Evolutionary conservation across 2,329 filamentous ascomycete species (phyloP).

Genomic region (Hypoxylon sp.): DNA sequence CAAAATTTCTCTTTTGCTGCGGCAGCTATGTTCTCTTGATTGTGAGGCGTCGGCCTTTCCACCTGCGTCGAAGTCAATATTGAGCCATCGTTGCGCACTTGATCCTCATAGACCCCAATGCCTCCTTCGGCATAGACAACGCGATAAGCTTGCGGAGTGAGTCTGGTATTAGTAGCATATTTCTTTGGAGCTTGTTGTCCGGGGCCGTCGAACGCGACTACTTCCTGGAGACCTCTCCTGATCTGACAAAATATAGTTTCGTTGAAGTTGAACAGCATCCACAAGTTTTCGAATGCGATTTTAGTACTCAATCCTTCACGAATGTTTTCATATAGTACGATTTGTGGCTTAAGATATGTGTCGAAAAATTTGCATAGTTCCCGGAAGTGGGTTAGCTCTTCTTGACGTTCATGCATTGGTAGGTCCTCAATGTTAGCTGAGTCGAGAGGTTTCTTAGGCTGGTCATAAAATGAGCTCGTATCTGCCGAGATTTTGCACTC

Average conservation of each 20-base stretch:
- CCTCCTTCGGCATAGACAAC: conserved; percentile 40
- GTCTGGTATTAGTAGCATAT: background rate
- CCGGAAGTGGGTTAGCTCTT: conserved; percentile 8
- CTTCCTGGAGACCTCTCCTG: conserved; percentile 13
- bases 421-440: background rate
- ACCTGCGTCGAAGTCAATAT: background rate
- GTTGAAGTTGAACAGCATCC: conserved; percentile 50
- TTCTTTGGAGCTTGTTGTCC: background rate
- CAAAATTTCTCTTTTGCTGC: conserved; percentile 19
- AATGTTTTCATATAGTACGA: conserved; percentile 25
- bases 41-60: background rate
- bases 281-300: conserved; percentile 48
- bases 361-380: conserved; percentile 35
- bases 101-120: conserved; percentile 4
- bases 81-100: conserved; percentile 4
- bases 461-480: background rate
- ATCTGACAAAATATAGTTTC: conserved; percentile 44
- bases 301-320: conserved; percentile 19
- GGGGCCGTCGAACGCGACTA: background rate
- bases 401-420: background rate
- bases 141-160: conserved; percentile 43
- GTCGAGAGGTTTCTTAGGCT: conserved; percentile 2
- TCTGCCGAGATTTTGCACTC: background rate
- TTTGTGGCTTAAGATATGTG: conserved; percentile 26
- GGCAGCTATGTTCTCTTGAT: conserved; percentile 14